These are phyloP conservation scores for Gomphus sp. DNA, from an alignment of 1,284 basidiomycete genomes.

Conservation along the genomic window DNA sequence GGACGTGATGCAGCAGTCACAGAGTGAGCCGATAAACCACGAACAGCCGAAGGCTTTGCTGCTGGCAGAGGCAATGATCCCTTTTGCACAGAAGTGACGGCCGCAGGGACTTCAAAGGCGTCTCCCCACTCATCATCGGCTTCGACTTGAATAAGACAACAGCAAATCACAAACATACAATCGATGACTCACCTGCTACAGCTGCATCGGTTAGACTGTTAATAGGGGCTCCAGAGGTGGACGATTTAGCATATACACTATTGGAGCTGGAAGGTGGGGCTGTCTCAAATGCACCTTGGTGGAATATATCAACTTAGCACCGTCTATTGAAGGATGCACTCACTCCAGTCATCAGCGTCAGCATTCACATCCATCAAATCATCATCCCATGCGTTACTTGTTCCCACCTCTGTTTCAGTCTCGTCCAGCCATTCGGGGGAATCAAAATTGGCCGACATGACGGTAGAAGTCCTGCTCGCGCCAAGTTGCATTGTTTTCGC, in stretches of 20 bases:
- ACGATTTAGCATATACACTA: constrained; percentile 13
- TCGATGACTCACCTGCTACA: constrained; percentile 8
- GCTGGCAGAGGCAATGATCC: not conserved
- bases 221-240: constrained; percentile 19
- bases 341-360: constrained; percentile 89
- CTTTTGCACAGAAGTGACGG: not conserved
- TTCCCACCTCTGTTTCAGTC: constrained; percentile 36
- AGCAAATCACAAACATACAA: not conserved
- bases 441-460: constrained; percentile 14
- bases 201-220: constrained; percentile 17
- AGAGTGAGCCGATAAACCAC: constrained; percentile 1
- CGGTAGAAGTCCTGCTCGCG: constrained; percentile 30
- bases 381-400: constrained; percentile 58
- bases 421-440: constrained; percentile 51
- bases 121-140: constrained; percentile 13
- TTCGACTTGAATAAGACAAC: not conserved
- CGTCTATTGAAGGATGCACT: constrained; percentile 18
- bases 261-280: constrained; percentile 32
- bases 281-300: constrained; percentile 75
- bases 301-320: not conserved
- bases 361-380: constrained; percentile 89
- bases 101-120: constrained; percentile 4
- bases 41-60: constrained; percentile 1
- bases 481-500: constrained; percentile 66
- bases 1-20: not conserved